Conservation (phyloP, 140 eudicot genomes). For the Stevia rebaudiana region DNA sequence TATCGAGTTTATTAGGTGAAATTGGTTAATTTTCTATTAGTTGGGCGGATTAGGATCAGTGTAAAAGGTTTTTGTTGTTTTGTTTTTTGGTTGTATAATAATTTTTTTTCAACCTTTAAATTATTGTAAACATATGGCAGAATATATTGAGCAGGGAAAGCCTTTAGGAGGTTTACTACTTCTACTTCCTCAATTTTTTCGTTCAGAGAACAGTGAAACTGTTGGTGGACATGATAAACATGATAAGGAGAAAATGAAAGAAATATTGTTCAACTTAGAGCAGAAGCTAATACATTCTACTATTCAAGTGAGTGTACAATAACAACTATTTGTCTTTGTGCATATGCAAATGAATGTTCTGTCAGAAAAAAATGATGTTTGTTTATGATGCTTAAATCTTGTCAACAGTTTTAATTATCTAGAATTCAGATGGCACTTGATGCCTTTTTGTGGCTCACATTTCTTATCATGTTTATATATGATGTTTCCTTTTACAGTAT, state of each 20-base stretch:
- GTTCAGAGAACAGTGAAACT: constrained; percentile 30
- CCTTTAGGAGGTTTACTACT: constrained; percentile 82
- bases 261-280: constrained; percentile 58
- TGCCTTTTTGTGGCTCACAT: neutral
- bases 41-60: neutral
- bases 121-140: constrained; percentile 40
- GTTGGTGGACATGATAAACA: constrained; percentile 29
- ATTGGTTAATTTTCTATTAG: neutral
- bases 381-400: constrained; percentile 8
- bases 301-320: constrained; percentile 57
- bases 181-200: constrained; percentile 65
- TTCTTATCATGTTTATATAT: neutral
- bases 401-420: neutral
- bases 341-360: neutral
- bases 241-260: constrained; percentile 34
- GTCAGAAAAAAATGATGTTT: neutral
- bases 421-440: neutral
- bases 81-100: neutral
- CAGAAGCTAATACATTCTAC: constrained; percentile 62
- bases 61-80: too few relatives aligned
- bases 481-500: constrained; percentile 44
- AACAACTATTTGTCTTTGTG: neutral
- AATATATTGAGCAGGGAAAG: constrained; percentile 70
- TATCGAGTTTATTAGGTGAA: neutral
- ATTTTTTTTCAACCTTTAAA: constrained; percentile 5